phyloP scores from a whole-genome alignment of 345 rosid genomes.

The Clausena lansium region DNA sequence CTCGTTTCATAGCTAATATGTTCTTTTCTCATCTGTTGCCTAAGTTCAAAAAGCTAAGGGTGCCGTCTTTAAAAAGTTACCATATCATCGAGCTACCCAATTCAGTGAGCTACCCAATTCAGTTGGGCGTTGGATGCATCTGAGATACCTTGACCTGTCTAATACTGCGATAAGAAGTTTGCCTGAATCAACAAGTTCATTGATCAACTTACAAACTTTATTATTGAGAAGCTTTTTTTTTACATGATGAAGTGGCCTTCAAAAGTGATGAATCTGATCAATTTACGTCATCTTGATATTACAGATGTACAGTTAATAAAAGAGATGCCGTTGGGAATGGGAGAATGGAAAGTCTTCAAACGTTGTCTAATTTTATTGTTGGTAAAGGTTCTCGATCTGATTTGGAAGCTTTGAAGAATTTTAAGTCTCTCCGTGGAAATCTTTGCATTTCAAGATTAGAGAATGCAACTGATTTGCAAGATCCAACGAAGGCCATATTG shows the following conservation, averaged over 20 bases:
- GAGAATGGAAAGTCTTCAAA: neutral
- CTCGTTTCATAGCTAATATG: neutral
- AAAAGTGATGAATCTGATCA: neutral
- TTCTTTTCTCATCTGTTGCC: neutral
- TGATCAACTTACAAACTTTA: neutral
- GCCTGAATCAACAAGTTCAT: neutral
- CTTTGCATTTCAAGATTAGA: neutral
- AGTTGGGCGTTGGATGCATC: neutral
- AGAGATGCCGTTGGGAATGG: neutral
- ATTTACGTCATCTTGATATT: conserved; percentile 8
- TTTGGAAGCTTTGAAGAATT: neutral
- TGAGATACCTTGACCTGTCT: conserved; percentile 3
- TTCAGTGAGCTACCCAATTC: conserved; percentile 11
- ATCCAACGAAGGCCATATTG: too few relatives aligned
- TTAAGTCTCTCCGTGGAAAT: neutral
- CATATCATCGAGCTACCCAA: neutral
- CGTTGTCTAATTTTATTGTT: neutral
- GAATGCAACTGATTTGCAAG: neutral
- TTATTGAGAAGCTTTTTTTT: neutral
- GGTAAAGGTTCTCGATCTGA: neutral
- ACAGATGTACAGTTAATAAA: neutral
- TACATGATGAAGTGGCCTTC: neutral
- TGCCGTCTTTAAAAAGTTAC: neutral
- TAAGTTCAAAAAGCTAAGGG: neutral
- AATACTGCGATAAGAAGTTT: neutral